Evolutionary conservation across 306 rosid genomes (phyloP), one percentile per base, ranked within the genome.

Genomic region (Cucurbita ficifolia): DNA sequence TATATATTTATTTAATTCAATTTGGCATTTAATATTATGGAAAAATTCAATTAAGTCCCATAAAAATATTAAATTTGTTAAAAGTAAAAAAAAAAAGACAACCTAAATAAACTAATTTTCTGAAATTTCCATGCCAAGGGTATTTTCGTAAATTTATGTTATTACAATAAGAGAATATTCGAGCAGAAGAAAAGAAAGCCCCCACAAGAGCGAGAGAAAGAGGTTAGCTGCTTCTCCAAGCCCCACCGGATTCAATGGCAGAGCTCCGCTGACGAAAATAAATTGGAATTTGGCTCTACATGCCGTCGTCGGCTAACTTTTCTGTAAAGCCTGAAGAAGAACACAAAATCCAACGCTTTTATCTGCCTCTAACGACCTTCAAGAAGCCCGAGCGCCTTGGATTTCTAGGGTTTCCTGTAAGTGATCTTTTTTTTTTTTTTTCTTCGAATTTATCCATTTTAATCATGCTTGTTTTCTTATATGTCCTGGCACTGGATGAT

Each of bases 341-440:
- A 6, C 53, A 43, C 36, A 45, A 65, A 19, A 5, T 13, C 3
- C 70, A n/a, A 1, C n/a, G 70, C 53, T 43, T 17, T 19, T 43
- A 21, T 65, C 18, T 65, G 14, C 70, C 52, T 0, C 49, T 36
- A n/a, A n/a, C 22, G 45, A 7, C 42, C 48, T 12, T 42, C 70
- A n/a, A 63, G 49, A 63, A 63, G 17, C 24, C 8, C 19, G 53
- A 63, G 7, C 70, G 50, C 16, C 17, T 63, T 10, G 70, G 18
- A 6, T 50, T 40, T 65, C 54, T 65, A 65, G 72, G 72, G 72
- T 65, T 65, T 43, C 53, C 72, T 65, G 72, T 65, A 43, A 65
- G 72, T 65, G 19, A 5, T 43, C 2, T 14, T 6, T 1, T 38
- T 9, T 36, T 13, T 9, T 4, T 33, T 61, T 29, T 29, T 29